phyloP scores from a whole-genome alignment of 768 basidiomycete species.

The Chalciporus pseudorubinellus region DNA sequence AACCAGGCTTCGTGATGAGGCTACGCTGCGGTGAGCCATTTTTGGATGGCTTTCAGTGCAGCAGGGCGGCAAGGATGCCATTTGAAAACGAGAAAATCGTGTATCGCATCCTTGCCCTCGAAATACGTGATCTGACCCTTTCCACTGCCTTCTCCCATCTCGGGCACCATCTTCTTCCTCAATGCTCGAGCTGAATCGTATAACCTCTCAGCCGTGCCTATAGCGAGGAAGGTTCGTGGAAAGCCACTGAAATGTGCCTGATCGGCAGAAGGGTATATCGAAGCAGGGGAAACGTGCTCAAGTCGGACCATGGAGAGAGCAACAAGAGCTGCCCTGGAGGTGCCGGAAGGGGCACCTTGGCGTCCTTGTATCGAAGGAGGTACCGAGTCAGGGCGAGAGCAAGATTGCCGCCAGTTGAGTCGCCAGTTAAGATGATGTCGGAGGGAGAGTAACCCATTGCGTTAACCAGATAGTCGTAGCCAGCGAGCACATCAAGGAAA shows the following conservation, averaged over 20 bases:
- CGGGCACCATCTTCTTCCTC: conserved; percentile 46
- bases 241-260: conserved; percentile 50
- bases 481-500: conserved; percentile 70
- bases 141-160: conserved; percentile 39
- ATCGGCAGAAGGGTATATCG: conserved; percentile 34
- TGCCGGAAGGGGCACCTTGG: conserved; percentile 34
- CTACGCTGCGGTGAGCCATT: conserved; percentile 35
- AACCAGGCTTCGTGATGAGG: no score
- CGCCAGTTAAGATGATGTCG: conserved; percentile 66
- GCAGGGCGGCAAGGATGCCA: conserved; percentile 53
- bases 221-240: conserved; percentile 58
- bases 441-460: conserved; percentile 52
- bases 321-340: conserved; percentile 50
- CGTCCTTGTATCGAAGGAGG: conserved; percentile 47
- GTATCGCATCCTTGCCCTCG: conserved; percentile 50
- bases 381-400: conserved; percentile 61
- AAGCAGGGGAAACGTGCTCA: conserved; percentile 54
- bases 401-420: conserved; percentile 79
- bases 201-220: conserved; percentile 57
- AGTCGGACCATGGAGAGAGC: conserved; percentile 57
- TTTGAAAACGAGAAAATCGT: conserved; percentile 50
- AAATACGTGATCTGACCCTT: conserved; percentile 43
- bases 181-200: conserved; percentile 51
- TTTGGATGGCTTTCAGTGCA: conserved; percentile 46
- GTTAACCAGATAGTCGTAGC: conserved; percentile 67